Evolutionary conservation across 805 yeast species (phyloP), one percentile per base, ranked within the genome.

Genomic region (Kodamaea jinghongensis): DNA sequence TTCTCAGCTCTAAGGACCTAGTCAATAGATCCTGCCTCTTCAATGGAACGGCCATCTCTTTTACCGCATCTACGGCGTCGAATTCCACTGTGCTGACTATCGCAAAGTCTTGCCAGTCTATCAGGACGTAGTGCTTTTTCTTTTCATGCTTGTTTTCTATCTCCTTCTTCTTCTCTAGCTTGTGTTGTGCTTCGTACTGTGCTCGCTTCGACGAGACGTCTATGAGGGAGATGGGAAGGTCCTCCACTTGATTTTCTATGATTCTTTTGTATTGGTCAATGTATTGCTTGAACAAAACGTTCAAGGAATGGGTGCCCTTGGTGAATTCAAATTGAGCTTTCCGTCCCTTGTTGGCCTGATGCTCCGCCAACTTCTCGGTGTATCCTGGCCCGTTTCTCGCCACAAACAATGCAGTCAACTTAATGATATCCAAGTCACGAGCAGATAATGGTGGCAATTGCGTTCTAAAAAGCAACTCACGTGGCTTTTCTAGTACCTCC

Each of bases 61-160:
- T 71, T 8, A 73, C 76, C 43, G 72, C 69, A 56, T 82, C 89
- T 5, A 76, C 60, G 2, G 78, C 79, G 11, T 77, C 76, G 48
- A 88, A 83, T 35, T 73, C 79, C 10, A 89, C 69, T 2, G 82
- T 78, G 36, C 81, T 87, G 6, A 86, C 83, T 12, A 86, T 69
- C 2, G 73, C 69, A 54, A 90, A 91, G 46, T 85, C 86, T 41
- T 81, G 81, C 99, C 99, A 91, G 61, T 90, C 89, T 15, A 88
- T 81, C 7, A 84, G 75, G 0, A 90, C 87, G 61, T 73, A 86
- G 30, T 75, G 81, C 4, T 78, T 48, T 41, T 60, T 63, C 17
- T 52, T 47, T 42, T 71, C 71, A 28, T 75, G 71, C 32, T 57
- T 48, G 32, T 55, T 59, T 36, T 39, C 57, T 45, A 44, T 63